These are phyloP conservation scores for Aspergillus flavus DNA, from an alignment of 2,329 filamentous ascomycete genomes.

Conservation along the genomic window DNA sequence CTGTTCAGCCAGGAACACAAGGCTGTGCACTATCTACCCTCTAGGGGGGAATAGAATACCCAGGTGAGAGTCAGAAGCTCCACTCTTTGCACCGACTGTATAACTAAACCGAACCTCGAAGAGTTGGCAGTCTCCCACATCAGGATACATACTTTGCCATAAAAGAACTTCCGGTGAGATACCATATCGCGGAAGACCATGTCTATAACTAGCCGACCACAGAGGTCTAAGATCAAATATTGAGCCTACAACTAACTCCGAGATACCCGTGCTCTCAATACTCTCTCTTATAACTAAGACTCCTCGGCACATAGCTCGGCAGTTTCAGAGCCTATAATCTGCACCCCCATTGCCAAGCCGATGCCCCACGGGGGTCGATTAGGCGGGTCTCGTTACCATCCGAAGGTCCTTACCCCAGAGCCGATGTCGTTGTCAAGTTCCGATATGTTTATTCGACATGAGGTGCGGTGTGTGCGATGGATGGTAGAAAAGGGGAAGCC, in stretches of 20 bases:
- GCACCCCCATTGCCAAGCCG: slow-evolving; percentile 6
- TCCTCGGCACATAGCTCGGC: neutral
- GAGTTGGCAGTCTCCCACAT: neutral
- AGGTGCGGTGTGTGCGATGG: neutral
- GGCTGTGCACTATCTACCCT: neutral
- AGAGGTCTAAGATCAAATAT: neutral
- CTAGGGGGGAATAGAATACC: neutral
- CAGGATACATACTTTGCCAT: neutral
- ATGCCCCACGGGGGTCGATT: slow-evolving; percentile 16
- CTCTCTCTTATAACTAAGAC: neutral
- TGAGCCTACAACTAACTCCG: neutral
- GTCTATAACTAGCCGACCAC: neutral
- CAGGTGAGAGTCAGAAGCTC: neutral
- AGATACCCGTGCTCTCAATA: neutral
- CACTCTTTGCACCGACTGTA: neutral
- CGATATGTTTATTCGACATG: slow-evolving; percentile 2
- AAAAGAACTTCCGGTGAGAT: neutral
- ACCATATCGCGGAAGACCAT: neutral
- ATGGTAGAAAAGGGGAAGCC: neutral
- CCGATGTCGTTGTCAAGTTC: slow-evolving; percentile 14
- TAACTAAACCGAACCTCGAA: neutral
- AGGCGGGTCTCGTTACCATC: slow-evolving; percentile 9
- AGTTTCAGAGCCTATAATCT: slow-evolving; percentile 4
- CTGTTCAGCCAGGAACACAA: neutral
- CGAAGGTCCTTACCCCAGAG: slow-evolving; percentile 19